These are phyloP conservation scores for Xylaria sp. DNA, from an alignment of 2,329 filamentous ascomycete genomes.

Conservation along the genomic window DNA sequence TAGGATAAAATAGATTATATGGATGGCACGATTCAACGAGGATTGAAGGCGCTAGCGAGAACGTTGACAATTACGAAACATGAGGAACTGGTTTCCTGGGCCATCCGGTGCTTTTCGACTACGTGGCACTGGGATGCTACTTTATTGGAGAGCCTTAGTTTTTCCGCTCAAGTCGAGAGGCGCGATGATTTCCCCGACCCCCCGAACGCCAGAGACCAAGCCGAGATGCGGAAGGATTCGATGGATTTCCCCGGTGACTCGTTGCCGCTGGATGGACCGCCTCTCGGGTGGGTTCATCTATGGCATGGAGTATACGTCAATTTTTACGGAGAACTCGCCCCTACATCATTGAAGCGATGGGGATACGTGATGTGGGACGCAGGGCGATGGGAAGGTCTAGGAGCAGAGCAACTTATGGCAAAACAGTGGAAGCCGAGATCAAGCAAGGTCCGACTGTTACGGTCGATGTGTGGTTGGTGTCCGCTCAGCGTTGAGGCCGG, in stretches of 20 bases:
- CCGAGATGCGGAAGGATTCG: neutral
- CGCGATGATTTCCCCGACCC: neutral
- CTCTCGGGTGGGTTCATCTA: slow-evolving; percentile 27
- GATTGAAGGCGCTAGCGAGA: slow-evolving; percentile 6
- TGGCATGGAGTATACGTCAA: slow-evolving; percentile 30
- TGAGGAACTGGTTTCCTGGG: neutral
- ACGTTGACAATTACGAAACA: neutral
- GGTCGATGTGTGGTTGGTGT: neutral
- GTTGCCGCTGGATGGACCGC: slow-evolving; percentile 16
- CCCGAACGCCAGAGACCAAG: neutral
- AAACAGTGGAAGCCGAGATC: slow-evolving; percentile 1
- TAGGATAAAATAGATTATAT: neutral
- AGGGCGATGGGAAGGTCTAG: slow-evolving; percentile 21
- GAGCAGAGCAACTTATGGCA: slow-evolving; percentile 13
- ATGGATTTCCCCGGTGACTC: slow-evolving; percentile 11
- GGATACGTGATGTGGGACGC: slow-evolving; percentile 37
- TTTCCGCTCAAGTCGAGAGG: neutral
- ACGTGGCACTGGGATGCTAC: too few relatives aligned
- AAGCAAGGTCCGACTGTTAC: neutral
- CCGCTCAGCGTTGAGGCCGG: neutral
- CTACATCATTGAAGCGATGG: slow-evolving; percentile 15
- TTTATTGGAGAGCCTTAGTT: neutral
- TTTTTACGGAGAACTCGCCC: slow-evolving; percentile 20
- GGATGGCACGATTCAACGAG: slow-evolving; percentile 4
- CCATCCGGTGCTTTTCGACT: too few relatives aligned